Percentiles rank a stretch among this genome's conserved stretches.
Evolutionary conservation across 2,329 filamentous ascomycete species (phyloP).

Genomic region (Aureobasidium sp.): DNA sequence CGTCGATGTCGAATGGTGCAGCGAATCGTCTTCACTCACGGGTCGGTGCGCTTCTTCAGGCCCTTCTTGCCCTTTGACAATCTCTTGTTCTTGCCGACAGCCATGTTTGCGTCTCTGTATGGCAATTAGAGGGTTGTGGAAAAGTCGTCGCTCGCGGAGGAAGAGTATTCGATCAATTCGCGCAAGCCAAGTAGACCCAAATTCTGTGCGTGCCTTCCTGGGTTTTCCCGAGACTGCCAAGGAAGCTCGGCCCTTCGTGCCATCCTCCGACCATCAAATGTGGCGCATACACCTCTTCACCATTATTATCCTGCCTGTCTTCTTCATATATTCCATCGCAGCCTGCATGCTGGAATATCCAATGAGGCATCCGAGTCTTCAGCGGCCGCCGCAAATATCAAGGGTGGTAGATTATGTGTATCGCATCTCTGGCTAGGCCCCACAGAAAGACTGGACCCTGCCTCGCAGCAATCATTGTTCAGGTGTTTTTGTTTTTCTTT

Average conservation of each 20-base stretch:
- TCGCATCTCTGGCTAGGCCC: background rate
- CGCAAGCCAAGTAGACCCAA: no score
- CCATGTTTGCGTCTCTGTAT: slow-evolving; percentile 43
- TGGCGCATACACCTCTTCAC: no score
- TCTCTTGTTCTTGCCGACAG: slow-evolving; percentile 98
- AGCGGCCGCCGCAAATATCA: no score
- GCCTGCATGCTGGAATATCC: no score
- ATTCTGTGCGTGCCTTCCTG: background rate
- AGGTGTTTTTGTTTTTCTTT: background rate
- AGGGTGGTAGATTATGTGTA: background rate
- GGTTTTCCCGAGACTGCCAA: background rate
- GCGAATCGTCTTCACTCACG: slow-evolving; percentile 16
- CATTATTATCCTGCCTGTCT: background rate
- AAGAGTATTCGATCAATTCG: background rate
- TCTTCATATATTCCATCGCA: background rate
- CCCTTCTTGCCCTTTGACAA: slow-evolving; percentile 99
- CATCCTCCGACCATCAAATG: background rate
- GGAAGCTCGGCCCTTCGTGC: background rate
- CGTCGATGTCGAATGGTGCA: slow-evolving; percentile 57
- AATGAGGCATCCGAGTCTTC: background rate
- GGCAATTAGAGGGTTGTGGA: background rate
- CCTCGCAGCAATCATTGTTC: background rate
- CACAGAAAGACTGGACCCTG: background rate
- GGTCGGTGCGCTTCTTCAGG: slow-evolving; percentile 99
- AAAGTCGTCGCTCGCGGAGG: slow-evolving; percentile 5